Evolutionary conservation across 192 early-diverging fungal genomes (phyloP).

Genomic region (Entomortierella parvispora): DNA sequence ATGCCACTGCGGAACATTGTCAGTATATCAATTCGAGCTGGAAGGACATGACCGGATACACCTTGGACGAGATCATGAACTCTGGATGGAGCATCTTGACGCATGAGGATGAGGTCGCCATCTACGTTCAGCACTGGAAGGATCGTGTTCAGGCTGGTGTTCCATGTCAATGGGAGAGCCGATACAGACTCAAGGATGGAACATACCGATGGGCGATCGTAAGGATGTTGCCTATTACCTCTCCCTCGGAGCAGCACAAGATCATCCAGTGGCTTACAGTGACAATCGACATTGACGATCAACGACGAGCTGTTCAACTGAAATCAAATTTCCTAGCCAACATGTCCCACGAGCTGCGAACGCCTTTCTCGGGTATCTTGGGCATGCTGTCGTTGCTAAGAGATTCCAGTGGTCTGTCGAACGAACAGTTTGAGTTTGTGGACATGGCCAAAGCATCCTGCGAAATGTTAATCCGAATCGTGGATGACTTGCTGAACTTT

Average conservation of each 20-base stretch:
- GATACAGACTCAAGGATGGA: constrained; percentile 40
- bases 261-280: constrained; percentile 49
- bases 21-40: constrained; percentile 52
- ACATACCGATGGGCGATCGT: constrained; percentile 39
- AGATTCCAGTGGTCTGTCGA: constrained; percentile 49
- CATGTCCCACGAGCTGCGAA: constrained; percentile 84
- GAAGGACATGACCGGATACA: constrained; percentile 47
- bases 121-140: constrained; percentile 35
- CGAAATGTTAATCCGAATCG: constrained; percentile 60
- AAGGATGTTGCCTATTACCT: constrained; percentile 44
- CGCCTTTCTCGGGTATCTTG: constrained; percentile 64
- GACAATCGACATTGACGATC: constrained; percentile 50
- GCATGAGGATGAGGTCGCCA: constrained; percentile 27
- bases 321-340: constrained; percentile 76
- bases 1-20: constrained; percentile 36
- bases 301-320: constrained; percentile 54
- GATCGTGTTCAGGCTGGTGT: constrained; percentile 38
- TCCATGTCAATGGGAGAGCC: constrained; percentile 50
- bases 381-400: constrained; percentile 60
- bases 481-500: constrained; percentile 62
- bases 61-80: constrained; percentile 31
- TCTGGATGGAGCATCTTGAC: constrained; percentile 35
- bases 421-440: constrained; percentile 61
- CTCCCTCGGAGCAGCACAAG: constrained; percentile 15
- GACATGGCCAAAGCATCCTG: constrained; percentile 60